Percentiles rank a stretch among this genome's conserved stretches.
These are phyloP conservation scores for Fragosphaeria purpurea DNA, from an alignment of 2,329 filamentous ascomycete genomes.

Conservation along the genomic window DNA sequence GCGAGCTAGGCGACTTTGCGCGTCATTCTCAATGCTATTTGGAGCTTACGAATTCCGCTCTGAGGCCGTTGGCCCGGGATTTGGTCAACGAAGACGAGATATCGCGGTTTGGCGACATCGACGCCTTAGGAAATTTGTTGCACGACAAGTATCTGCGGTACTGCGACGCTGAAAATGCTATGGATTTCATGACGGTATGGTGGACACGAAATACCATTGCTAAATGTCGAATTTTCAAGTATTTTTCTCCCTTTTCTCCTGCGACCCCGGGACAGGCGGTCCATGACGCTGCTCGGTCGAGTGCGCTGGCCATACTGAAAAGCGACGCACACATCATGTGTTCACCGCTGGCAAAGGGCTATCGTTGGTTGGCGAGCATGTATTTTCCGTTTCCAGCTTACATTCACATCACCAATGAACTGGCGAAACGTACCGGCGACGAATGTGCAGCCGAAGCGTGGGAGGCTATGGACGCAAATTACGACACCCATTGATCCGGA, in stretches of 20 bases:
- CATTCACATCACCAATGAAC: slow-evolving; percentile 26
- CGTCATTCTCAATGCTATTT: slow-evolving; percentile 25
- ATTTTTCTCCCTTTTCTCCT: slow-evolving; percentile 12
- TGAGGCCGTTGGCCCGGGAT: slow-evolving; percentile 19
- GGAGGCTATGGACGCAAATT: slow-evolving; percentile 23
- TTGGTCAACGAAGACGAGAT: neutral
- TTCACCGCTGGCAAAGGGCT: slow-evolving; percentile 23
- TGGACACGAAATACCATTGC: slow-evolving; percentile 23
- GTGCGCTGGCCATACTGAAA: slow-evolving; percentile 27
- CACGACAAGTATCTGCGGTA: slow-evolving; percentile 35
- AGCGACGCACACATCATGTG: slow-evolving; percentile 25
- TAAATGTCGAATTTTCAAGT: neutral
- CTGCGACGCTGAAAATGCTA: slow-evolving; percentile 27
- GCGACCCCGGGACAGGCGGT: slow-evolving; percentile 12
- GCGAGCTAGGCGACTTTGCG: slow-evolving; percentile 28
- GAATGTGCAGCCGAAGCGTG: slow-evolving; percentile 21
- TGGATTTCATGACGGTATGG: slow-evolving; percentile 33
- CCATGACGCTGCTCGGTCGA: slow-evolving; percentile 15
- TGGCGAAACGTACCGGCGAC: slow-evolving; percentile 18
- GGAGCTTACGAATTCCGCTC: slow-evolving; percentile 22
- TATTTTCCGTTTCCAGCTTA: slow-evolving; percentile 33
- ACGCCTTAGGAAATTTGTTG: slow-evolving; percentile 27
- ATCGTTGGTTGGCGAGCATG: slow-evolving; percentile 24
- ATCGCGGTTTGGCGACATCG: slow-evolving; percentile 18
- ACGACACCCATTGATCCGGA: slow-evolving; percentile 13